Evolutionary conservation across 805 yeast genomes (phyloP), one percentile per base, ranked within the genome.

Genomic region (Candida qinlingensis): DNA sequence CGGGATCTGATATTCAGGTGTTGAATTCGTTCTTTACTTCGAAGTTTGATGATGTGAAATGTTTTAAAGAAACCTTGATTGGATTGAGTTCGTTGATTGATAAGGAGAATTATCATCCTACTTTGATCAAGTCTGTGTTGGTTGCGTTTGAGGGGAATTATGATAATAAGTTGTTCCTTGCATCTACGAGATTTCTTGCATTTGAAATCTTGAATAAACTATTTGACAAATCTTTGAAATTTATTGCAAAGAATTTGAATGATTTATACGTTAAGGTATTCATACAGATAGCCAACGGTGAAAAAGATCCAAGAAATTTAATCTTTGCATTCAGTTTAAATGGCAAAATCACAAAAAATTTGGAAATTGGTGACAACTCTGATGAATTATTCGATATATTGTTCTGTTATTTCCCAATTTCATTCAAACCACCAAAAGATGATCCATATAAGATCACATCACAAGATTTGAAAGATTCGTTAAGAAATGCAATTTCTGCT

Each of bases 351-450:
- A 71, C 81, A 19, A 50, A 60, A 25, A 57, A 56, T 4, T 62
- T 71, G 5, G 67, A 70, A 3, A 70, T 79, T 44, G 54, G 65
- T 39, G 63, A 65, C n/a, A 68, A 64, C 58, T 60, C 76, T 33
- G 84, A 85, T 54, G 88, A 87, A 8, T 64, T 94, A 50, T 95
- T 91, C 62, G 99, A 94, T 62, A 80, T 86, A 35, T 73, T 88
- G 38, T 95, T 92, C 63, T 94, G 99, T 66, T 94, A 94, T 68
- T 94, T 92, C 70, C 99, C 99, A 10, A 91, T 94, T 39, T 86
- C 97, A 1, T 94, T 95, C 68, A 83, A 82, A 49, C 96, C 98
- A 1, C 96, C 98, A 4, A 79, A 81, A 42, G 87, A 87, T 63
- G 96, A 92, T 58, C 91, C 94, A 0, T 89, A 90, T 63, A 80